Base-by-base conservation (phyloP, 2,329 filamentous ascomycete species). In the Leptographium procerum region DNA sequence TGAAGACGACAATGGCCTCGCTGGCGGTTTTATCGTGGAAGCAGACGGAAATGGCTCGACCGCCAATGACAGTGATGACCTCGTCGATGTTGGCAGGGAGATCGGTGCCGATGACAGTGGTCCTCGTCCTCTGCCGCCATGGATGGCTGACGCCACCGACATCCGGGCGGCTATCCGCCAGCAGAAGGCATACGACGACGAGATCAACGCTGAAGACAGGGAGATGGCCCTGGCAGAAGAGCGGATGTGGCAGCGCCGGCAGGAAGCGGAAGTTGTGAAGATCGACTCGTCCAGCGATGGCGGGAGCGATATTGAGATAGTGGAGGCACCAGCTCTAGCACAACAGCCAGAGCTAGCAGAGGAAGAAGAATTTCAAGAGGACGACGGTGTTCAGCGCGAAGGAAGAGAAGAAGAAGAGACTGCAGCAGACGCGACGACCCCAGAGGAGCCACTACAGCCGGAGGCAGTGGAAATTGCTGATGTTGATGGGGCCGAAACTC, bases 101-200 rank as follows among this genome's bases (percentile, higher is more conserved):
- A 24, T 19, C 26, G n/a, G 29, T 36, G 33, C 16, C n/a, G 69
- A 77, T 69, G 70, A 77, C 69, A 70, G n/a, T 3, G 51, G 68
- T 4, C 75, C 80, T 1, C 77, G 74, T n/a, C 85, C 86, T 0
- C 67, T 92, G 9, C 89, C 89, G 1, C 89, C 89, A 0, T 94
- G 89, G 89, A 80, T 94, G 66, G 72, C 74, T 2, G 80, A 84
- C 61, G 72, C 83, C 7, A 77, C 78, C 2, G 87, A 91, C 59
- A 83, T 91, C 34, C 77, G 86, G 61, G 79, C 85, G 55, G 78
- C 79, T 29, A 71, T 84, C 61, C 81, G 79, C 64, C 79, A 82
- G 59, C 81, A 84, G 71, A 79, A 72, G 63, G 80, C 73, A 65
- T 76, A 69, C 53, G 81, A 86, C 54, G 71, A 73, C 24, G 78